Base-by-base conservation (phyloP, 2,329 filamentous ascomycete species). In the Fusarium decemcellulare region DNA sequence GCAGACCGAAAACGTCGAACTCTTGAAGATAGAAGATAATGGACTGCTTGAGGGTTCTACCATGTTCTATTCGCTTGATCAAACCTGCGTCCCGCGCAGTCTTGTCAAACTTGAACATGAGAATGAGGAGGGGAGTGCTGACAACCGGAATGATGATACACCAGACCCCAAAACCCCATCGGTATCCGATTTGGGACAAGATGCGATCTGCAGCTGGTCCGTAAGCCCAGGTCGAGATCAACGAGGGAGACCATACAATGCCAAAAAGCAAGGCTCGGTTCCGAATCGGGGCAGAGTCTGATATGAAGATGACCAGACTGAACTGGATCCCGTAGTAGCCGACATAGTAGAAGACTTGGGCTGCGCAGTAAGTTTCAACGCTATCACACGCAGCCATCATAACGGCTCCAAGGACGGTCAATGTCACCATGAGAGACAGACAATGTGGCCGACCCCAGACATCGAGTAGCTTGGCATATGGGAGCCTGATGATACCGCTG, bases 101-200 rank as follows among this genome's bases (percentile, higher is more conserved):
- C 32, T 34, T 34, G 32, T 34, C 32, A 34, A 34, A 12, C 12
- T 12, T 34, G 12, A 34, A 34, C 32, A 34, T 34, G 9, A 91
- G 79, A 23, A 82, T 70, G 44, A 85, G 83, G 2, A 92, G 82
- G 0, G 91, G 90, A 15, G 86, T 67, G 58, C 87, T 87, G 52
- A 90, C 85, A 32, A 87, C 80, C 2, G 90, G 89, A 10, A 88
- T 79, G 66, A 93, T 85, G 71, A 93, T 90, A 60, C 86, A 82
- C 79, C 89, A 92, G 65, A 87, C 84, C 50, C 90, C 91, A 67
- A 90, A 90, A 6, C 86, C 90, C 91, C 91, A 93, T 58, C 90
- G 84, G 87, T 88, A 93, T 50, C 85, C 87, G 6, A 84, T 80
- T n/a, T 84, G 79, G 8, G 76, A 63, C 18, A 88, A 79, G 55